A percentile compares a stretch with the other conserved stretches of the same genome.
phyloP scores from a whole-genome alignment of 2,329 filamentous ascomycete genomes.

The Venturia nashicola region DNA sequence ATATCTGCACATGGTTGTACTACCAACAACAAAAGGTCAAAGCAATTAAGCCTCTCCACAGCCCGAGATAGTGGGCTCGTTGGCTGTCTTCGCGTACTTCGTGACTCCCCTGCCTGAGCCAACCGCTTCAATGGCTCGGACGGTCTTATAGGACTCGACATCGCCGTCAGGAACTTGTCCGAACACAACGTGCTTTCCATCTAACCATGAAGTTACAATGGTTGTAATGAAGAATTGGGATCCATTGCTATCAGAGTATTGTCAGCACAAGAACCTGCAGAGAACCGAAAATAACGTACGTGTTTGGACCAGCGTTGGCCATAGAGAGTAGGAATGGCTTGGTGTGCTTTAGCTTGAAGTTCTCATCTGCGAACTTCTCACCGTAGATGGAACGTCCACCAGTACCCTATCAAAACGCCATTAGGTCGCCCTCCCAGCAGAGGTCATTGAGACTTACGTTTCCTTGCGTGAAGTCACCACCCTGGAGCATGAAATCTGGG shows the following conservation, averaged over 20 bases:
- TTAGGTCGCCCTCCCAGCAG: not conserved
- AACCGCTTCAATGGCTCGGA: slow-evolving; percentile 47
- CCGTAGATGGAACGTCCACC: slow-evolving; percentile 92
- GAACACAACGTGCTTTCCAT: slow-evolving; percentile 77
- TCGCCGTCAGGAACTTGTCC: slow-evolving; percentile 54
- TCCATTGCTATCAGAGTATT: slow-evolving; percentile 41
- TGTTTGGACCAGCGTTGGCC: slow-evolving; percentile 94
- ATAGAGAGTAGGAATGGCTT: slow-evolving; percentile 75
- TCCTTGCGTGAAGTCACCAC: slow-evolving; percentile 85
- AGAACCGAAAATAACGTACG: slow-evolving; percentile 35
- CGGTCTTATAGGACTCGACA: slow-evolving; percentile 35
- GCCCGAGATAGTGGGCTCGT: slow-evolving; percentile 38
- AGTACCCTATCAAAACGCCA: slow-evolving; percentile 49
- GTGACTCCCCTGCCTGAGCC: slow-evolving; percentile 42
- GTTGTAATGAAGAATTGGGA: slow-evolving; percentile 66
- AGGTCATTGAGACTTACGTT: slow-evolving; percentile 53
- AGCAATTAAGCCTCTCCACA: slow-evolving; percentile 33
- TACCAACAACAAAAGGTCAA: not conserved
- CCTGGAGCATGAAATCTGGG: slow-evolving; percentile 89
- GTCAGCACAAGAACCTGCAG: slow-evolving; percentile 5
- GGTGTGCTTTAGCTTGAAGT: slow-evolving; percentile 67
- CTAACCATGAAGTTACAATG: slow-evolving; percentile 54
- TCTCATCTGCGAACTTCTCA: slow-evolving; percentile 89
- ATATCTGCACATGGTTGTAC: not conserved
- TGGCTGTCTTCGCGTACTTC: slow-evolving; percentile 33